Conservation (phyloP, 2,329 filamentous ascomycete genomes). For the Colletotrichum tofieldiae region DNA sequence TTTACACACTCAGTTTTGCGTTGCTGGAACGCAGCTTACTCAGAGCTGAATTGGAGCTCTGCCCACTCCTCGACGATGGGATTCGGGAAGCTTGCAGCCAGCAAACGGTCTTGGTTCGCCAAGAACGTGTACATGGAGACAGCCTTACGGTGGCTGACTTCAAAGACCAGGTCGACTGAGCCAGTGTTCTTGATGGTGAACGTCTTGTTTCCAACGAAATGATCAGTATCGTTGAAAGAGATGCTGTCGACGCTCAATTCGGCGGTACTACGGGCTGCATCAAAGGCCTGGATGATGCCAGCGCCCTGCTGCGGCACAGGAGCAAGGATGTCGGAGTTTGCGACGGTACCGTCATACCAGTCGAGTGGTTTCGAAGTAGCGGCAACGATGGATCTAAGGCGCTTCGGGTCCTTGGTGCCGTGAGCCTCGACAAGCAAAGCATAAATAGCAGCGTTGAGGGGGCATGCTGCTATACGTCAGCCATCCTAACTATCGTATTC, state of each 20-base stretch:
- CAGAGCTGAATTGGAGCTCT: constrained; percentile 57
- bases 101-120: constrained; percentile 52
- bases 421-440: constrained; percentile 68
- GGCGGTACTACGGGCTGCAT: constrained; percentile 69
- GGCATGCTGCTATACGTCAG: constrained; percentile 56
- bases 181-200: constrained; percentile 72
- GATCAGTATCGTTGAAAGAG: constrained; percentile 75
- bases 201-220: constrained; percentile 64
- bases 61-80: constrained; percentile 59
- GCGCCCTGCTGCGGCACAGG: constrained; percentile 74
- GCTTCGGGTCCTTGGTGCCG: constrained; percentile 64
- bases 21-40: background rate
- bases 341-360: constrained; percentile 61
- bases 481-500: background rate
- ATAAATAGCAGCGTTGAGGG: constrained; percentile 68
- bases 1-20: too few relatives aligned
- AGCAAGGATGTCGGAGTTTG: constrained; percentile 58
- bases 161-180: constrained; percentile 63
- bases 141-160: constrained; percentile 65
- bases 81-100: constrained; percentile 59
- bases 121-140: constrained; percentile 69
- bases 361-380: constrained; percentile 64
- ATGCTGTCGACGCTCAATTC: constrained; percentile 70
- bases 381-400: constrained; percentile 64
- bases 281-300: constrained; percentile 72